Evolutionary conservation across 352 stramenopile genomes (phyloP), one percentile per base, ranked within the genome.

Genomic region (Elongisporangium senticosum): DNA sequence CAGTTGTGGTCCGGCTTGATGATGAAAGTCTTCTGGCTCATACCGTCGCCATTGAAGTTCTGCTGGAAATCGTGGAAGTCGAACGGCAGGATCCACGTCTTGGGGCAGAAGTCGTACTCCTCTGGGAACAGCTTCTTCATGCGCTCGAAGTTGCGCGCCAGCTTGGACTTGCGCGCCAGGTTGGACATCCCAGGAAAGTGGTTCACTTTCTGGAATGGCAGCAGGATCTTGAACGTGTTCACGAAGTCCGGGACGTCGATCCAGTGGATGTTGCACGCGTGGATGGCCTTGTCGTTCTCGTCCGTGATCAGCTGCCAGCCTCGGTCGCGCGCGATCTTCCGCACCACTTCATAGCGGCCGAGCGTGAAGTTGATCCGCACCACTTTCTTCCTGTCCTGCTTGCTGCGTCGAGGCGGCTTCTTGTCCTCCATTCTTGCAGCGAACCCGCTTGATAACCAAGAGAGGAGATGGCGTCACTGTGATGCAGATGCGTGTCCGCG

Each of bases 181-280:
- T 96, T 90, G 17, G 80, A 94, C 94, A 98, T 98, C 15, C 94
- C 95, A 24, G 93, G 93, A 58, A 98, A 98, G 63, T 98, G 96
- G 67, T 98, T 98, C 55, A 97, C 89, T 26, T 92, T 90, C 56
- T 98, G 93, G 73, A 95, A 98, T 47, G 89, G 89, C 68, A 95
- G 68, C 23, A 98, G 67, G 17, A 77, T 71, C 40, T 88, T 84
- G 66, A 98, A 97, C 50, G 87, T 93, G 48, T 86, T 80, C 20
- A 91, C 67, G 59, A 98, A 96, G 57, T 94, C 89, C 0, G 90
- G 85, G 4, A 97, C 79, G 68, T 98, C 96, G 58, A 98, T 93
- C 96, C 96, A 98, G 67, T 98, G 93, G 2, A 98, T 58, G 65
- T 98, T 97, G 66, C 90, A 97, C 14, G 71, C 63, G 7, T 76